Conservation (phyloP, 495 filamentous ascomycete genomes). For the Haplographium delicatum region DNA sequence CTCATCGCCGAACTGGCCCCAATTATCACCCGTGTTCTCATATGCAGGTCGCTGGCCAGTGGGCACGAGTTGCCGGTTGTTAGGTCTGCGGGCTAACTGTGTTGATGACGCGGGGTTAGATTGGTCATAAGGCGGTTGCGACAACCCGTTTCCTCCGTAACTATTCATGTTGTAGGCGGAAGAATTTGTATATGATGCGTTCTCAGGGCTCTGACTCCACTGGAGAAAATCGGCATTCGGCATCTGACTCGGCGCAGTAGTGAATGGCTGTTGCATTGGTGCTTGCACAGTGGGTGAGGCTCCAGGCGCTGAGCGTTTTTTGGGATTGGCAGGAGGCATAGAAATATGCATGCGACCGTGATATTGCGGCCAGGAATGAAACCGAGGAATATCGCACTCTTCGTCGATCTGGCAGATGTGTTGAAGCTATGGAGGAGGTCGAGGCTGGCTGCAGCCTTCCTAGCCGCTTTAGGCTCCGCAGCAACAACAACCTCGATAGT, state of each 20-base stretch:
- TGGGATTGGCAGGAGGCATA: constrained; percentile 43
- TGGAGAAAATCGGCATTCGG: constrained; percentile 51
- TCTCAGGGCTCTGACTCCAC: constrained; percentile 44
- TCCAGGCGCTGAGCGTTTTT: constrained; percentile 74
- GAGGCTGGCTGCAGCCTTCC: constrained; percentile 27
- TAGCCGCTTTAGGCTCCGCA: constrained; percentile 10
- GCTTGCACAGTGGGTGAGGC: constrained; percentile 40
- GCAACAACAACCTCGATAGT: constrained; percentile 1
- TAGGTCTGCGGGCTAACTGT: constrained; percentile 59
- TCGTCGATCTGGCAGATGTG: constrained; percentile 1
- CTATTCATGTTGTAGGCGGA: constrained; percentile 30
- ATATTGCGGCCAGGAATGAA: constrained; percentile 9
- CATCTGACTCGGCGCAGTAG: constrained; percentile 34
- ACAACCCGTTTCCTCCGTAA: constrained; percentile 25
- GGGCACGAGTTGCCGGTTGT: constrained; percentile 58
- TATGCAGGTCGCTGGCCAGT: constrained; percentile 36
- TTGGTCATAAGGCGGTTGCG: constrained; percentile 37
- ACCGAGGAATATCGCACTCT: background rate
- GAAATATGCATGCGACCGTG: constrained; percentile 11
- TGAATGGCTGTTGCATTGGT: constrained; percentile 16
- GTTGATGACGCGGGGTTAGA: constrained; percentile 44
- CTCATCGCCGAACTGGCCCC: constrained; percentile 45
- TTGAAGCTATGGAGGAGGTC: constrained; percentile 7
- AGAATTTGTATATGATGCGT: constrained; percentile 27
- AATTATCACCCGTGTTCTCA: constrained; percentile 38